Base-by-base conservation (phyloP, 176 grass and related monocot genomes). In the Puccinellia tenuiflora region DNA sequence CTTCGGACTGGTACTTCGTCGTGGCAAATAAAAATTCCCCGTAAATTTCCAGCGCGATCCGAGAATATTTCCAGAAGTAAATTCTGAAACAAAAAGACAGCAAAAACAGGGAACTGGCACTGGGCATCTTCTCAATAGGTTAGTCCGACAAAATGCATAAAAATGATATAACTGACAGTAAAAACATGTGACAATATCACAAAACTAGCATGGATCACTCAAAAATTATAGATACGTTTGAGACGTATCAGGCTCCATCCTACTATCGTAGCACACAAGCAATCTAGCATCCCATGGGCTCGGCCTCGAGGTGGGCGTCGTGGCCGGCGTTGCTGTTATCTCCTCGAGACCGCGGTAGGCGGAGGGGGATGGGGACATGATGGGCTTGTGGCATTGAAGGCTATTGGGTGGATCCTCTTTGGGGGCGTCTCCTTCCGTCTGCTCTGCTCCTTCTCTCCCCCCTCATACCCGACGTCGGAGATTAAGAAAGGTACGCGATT, bases 341-440 rank as follows among this genome's bases (percentile, higher is more conserved):
- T 40, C 84, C 76, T 65, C 51, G 81, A 68, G 69, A 37, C 37
- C 84, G 82, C 50, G 71, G 73, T 37, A 30, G 83, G 51, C 5
- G 50, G 39, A 17, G 75, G 55, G 17, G 52, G 60, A 37, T 73
- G 76, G 87, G 68, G 20, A 39, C 20, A 26, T 43, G 81, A 56
- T 76, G 86, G 86, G 60, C 79, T 86, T 5, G n/a, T 72, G 28
- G 54, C 60, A 5, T 11, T 86, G 62, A 95, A 92, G 79, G 51
- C 80, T 48, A 63, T 86, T 25, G 85, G 81, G 35, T 95, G 65
- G 77, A 66, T 90, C 24, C 66, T 95, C 62, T 50, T 95, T 48
- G 50, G 85, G 8, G 88, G 65, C 62, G 17, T 92, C 85, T 59
- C 84, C 60, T 86, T 88, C 81, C 88, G 88, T 55, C 54, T 90